Base-by-base conservation (phyloP, 306 rosid genomes). In the Sophora flavescens region DNA sequence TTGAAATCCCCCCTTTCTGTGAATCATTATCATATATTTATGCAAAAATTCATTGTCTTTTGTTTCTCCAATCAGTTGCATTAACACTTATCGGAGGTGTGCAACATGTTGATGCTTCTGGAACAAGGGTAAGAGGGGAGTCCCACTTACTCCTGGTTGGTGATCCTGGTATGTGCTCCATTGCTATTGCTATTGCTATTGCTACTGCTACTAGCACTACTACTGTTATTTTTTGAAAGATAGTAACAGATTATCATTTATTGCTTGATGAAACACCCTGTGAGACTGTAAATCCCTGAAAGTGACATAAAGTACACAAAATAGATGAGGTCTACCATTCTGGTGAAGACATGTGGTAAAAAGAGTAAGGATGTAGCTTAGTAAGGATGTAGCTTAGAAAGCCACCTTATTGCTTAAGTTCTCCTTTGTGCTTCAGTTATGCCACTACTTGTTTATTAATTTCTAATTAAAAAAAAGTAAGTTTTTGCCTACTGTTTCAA, bases 81-180 rank as follows among this genome's bases (percentile, higher is more conserved):
- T 84, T 94, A 71, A 94, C 98, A 63, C 93, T 94, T 67, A 87
- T 92, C 33, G 98, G 98, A 85, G 97, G 98, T 61, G 97, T 94
- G 76, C 97, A 94, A 91, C 96, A 91, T 82, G 89, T 85, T 35
- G 97, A 90, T 84, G 87, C 89, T 78, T 89, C 96, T 70, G 98
- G 98, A 79, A 91, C 98, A 26, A 90, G 87, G 86, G 85, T 94
- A 79, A 91, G 98, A 69, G 96, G 98, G 78, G 98, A 94, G 89
- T 89, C 97, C 75, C 97, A 94, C 88, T 84, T 94, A 63, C 95
- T 94, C 77, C 77, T 94, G 88, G 96, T 94, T 74, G 98, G 97
- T 48, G 98, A 94, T 87, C 98, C 98, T 50, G 97, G 97, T 94
- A 89, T 16, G 80, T 54, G 13, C 71, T 71, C 77, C 32, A 54